Base-by-base conservation (phyloP, 2,329 filamentous ascomycete species). In the Penicillium sp. region DNA sequence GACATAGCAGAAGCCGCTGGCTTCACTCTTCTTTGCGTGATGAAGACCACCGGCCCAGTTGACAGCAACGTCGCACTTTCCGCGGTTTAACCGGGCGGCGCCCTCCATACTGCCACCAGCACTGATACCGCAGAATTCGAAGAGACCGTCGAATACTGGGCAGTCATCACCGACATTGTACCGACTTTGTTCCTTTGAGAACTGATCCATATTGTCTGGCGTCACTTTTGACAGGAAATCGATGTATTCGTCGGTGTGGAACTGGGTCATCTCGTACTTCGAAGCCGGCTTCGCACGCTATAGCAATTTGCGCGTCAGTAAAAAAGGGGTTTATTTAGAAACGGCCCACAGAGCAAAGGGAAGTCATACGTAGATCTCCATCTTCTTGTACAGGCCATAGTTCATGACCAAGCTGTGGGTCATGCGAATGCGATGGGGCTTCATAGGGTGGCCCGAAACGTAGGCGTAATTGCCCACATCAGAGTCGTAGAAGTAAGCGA, bases 391-490 rank as follows among this genome's bases (percentile, higher is more conserved):
- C n/a, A 90, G 79, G 55, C 86, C 86, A 74, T 90, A 90, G 75
- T 90, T 90, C 88, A 90, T 90, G 66, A 90, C 88, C 73, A 90
- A 77, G 66, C 82, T 84, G 72, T 85, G 83, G 51, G 83, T 87
- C 84, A 91, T 88, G 68, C 88, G 83, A 78, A 91, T 90, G 66
- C 88, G 82, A 73, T 87, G 86, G 40, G 86, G 86, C 76, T 89
- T 89, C 87, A 89, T 89, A 37, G 87, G 86, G 78, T 87, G 86
- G n/a, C 85, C 85, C 13, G 86, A 84, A 61, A 96, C 92, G 75
- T 98, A 98, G 76, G 94, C 93, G 83, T 97, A 98, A 79, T 98
- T 98, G 68, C 94, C 94, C 75, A 98, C 95, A 80, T 98, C 94
- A 3, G 92, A 96, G 76, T 98, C 94, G 85, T 98, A 98, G 79